Evolutionary conservation across 78 protist genomes (phyloP), one percentile per base, ranked within the genome.

Genomic region (Dictyostelium brefeldianum): DNA sequence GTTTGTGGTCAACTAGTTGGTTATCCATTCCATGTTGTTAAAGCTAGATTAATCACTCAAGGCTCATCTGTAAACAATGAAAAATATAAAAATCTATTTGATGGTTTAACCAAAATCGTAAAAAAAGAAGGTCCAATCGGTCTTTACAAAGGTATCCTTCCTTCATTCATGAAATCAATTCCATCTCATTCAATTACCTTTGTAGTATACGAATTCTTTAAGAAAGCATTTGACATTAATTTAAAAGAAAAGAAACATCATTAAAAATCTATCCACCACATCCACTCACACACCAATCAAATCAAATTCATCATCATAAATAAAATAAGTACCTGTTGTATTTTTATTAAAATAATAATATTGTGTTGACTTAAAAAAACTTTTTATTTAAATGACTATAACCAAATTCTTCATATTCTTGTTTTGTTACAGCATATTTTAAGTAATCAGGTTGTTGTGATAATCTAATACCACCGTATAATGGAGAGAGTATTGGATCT

Each of bases 21-120:
- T 1, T 91, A 91, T 48, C 95, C 95, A 70, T 56, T 91, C 70
- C 95, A 91, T 43, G 95, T 91, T 4, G 80, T 91, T 75, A 91
- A 83, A 50, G 48, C 90, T 10, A 27, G 95, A 41, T 36, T 91
- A 15, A 79, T 83, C 36, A 91, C 95, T 53, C 67, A 73, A 48
- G 95, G 95, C 22, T 70, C 89, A 1, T 31, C 67, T 3, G 89
- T 59, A 59, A 90, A 78, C 41, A 90, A 89, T 41, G 91, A 80
- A n/a, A 27, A 25, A 10, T 91, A 91, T 53, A 53, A 9, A 7
- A 90, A 90, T 56, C 15, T 83, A 50, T 31, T 79, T 12, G 90
- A 91, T 46, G 89, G 95, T 29, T 46, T 91, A 5, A 2, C 18
- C 12, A 80, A 67, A 71, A 78, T 75, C 29, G 14, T 83, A 7